Base-by-base conservation (phyloP, 1,139 yeast species). In the Wickerhamomyces sp. region DNA sequence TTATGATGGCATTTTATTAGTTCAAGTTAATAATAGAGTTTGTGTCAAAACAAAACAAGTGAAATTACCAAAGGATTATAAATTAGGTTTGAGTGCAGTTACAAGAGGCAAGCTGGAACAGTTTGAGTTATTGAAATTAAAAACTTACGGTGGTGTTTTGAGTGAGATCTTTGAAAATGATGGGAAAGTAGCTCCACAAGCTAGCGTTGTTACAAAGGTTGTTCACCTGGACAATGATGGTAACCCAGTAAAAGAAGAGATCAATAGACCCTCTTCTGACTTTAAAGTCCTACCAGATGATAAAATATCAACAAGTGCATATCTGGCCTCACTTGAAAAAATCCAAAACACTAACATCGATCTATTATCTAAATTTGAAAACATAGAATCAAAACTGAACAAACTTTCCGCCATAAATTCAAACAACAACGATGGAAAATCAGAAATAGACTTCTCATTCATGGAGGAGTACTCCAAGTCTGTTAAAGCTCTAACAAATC, bases 1-100 rank as follows among this genome's bases (percentile, higher is more conserved):
- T 56, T 73, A 79, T 33, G 57, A 58, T 26, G 67, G 69, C 32
- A 63, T 73, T 56, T 71, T 85, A 50, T 81, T 82, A 54, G 73
- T 84, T 15, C 89, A 85, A 54, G 65, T 83, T 39, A 89, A 85
- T 60, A 85, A 85, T 59, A 79, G 76, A 54, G 69, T 85, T 46
- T 81, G 90, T 59, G 79, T 84, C 64, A 81, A 80, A 59, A 81
- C 90, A 0, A 75, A 77, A 49, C 63, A 75, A 45, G 67, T 84
- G 37, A 57, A 61, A 27, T 58, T 80, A 26, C 75, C 74, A 34
- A 59, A 63, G 7, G 64, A 71, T 36, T 71, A 69, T 48, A 68
- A 64, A 45, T 55, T 84, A 44, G 89, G 89, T 46, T 64, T 79
- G 5, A 67, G 81, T 32, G 84, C 82, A 60, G 49, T 73, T 69